phyloP scores from a whole-genome alignment of 116 monocot species.

The Dioscorea cayenensis region DNA sequence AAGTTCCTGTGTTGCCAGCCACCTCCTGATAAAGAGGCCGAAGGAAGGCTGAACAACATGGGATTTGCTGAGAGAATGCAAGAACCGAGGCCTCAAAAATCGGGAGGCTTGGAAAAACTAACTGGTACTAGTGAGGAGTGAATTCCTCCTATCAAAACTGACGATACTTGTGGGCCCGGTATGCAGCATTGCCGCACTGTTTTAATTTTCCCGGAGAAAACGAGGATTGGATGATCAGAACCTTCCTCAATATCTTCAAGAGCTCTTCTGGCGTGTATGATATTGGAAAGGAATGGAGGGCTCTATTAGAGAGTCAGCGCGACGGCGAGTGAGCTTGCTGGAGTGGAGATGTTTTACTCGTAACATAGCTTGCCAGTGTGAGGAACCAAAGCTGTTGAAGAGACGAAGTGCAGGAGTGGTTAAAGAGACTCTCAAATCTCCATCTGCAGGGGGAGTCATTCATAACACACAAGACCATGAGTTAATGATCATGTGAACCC shows the following conservation, averaged over 20 bases:
- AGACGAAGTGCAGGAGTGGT: slow-evolving; percentile 57
- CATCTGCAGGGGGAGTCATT: slow-evolving; percentile 32
- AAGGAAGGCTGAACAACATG: slow-evolving; percentile 6
- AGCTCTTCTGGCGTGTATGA: slow-evolving; percentile 54
- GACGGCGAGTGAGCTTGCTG: slow-evolving; percentile 49
- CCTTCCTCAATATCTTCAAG: slow-evolving; percentile 30
- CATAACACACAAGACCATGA: background rate
- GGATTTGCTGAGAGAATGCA: background rate
- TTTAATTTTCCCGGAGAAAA: slow-evolving; percentile 70
- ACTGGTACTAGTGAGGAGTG: slow-evolving; percentile 27
- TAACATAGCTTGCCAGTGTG: slow-evolving; percentile 48
- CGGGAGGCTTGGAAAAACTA: background rate
- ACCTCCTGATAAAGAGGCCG: slow-evolving; percentile 20
- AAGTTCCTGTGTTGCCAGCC: slow-evolving; percentile 57
- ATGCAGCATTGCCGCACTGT: slow-evolving; percentile 63
- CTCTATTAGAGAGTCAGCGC: slow-evolving; percentile 42
- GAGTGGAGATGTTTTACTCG: slow-evolving; percentile 68
- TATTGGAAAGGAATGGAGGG: slow-evolving; percentile 55
- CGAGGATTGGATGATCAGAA: slow-evolving; percentile 39
- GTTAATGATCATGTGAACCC: no score
- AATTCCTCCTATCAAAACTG: slow-evolving; percentile 28
- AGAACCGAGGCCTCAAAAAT: no score
- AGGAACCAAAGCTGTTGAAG: slow-evolving; percentile 63
- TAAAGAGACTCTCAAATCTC: slow-evolving; percentile 41
- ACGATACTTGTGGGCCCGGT: slow-evolving; percentile 46